These are phyloP conservation scores for Barnettozyma siamensis DNA, from an alignment of 805 yeast genomes.

Conservation along the genomic window DNA sequence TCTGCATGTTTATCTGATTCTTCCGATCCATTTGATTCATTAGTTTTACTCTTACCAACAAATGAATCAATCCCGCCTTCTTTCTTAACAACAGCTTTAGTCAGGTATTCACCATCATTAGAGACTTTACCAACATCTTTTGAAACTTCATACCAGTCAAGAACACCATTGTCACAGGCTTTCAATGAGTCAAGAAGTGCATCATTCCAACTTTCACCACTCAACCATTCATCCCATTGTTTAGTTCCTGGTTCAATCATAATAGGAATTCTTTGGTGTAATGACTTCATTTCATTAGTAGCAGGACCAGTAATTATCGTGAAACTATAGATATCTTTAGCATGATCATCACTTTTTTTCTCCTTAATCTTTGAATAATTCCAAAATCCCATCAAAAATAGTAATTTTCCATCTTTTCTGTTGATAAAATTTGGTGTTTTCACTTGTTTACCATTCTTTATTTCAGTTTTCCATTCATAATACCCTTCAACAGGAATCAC, in stretches of 20 bases:
- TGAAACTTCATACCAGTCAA: conserved; percentile 52
- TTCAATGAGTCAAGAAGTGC: conserved; percentile 37
- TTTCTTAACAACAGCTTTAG: conserved; percentile 22
- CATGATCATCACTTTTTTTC: conserved; percentile 6
- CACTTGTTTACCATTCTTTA: conserved; percentile 26
- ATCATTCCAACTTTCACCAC: conserved; percentile 35
- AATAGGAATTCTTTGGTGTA: conserved; percentile 78
- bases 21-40: too few relatives aligned
- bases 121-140: conserved; percentile 58
- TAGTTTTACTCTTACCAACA: too few relatives aligned
- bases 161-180: conserved; percentile 28
- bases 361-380: conserved; percentile 17
- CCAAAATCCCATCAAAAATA: conserved; percentile 63
- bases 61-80: conserved; percentile 9
- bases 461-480: conserved; percentile 63
- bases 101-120: conserved; percentile 35
- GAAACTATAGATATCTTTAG: conserved; percentile 38
- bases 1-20: too few relatives aligned
- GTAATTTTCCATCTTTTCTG: conserved; percentile 43
- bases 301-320: conserved; percentile 76
- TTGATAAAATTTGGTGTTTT: conserved; percentile 64
- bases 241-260: conserved; percentile 52
- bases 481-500: conserved; percentile 79
- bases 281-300: conserved; percentile 51
- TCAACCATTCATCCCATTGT: conserved; percentile 64